Evolutionary conservation across 805 yeast species (phyloP).

Genomic region (Starmera pachycereana): DNA sequence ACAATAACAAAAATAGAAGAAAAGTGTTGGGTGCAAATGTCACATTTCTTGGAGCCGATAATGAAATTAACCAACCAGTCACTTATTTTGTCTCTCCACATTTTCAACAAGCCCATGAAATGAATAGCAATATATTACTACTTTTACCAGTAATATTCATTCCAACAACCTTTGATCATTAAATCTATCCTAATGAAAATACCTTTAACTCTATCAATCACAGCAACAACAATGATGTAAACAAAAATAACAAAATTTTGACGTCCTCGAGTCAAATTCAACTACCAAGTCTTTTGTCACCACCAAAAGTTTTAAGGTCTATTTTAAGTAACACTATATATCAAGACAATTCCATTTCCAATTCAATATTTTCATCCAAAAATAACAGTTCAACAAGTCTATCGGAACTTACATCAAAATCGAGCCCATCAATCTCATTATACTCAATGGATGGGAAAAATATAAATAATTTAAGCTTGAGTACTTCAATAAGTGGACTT

Average conservation of each 20-base stretch:
- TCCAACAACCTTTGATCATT: neutral
- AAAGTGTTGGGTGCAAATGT: slow-evolving; percentile 3
- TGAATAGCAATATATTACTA: neutral
- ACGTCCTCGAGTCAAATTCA: slow-evolving; percentile 5
- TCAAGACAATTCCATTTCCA: slow-evolving; percentile 14
- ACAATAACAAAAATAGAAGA: slow-evolving; percentile 37
- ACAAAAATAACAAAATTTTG: slow-evolving; percentile 1
- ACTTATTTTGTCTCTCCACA: slow-evolving; percentile 18
- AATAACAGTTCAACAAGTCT: slow-evolving; percentile 16
- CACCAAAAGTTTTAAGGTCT: slow-evolving; percentile 20
- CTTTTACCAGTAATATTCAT: neutral
- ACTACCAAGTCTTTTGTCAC: slow-evolving; percentile 18
- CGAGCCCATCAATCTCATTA: slow-evolving; percentile 18
- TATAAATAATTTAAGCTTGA: too few relatives aligned
- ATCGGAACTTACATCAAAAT: slow-evolving; percentile 18
- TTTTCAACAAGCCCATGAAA: neutral
- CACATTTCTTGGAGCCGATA: slow-evolving; percentile 1
- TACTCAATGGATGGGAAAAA: slow-evolving; percentile 6
- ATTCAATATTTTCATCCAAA: slow-evolving; percentile 8
- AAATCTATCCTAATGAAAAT: neutral
- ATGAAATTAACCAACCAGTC: slow-evolving; percentile 14
- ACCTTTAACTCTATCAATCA: too few relatives aligned
- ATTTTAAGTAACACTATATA: slow-evolving; percentile 11
- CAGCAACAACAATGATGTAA: neutral
- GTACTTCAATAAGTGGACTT: too few relatives aligned